Evolutionary conservation across 2,329 filamentous ascomycete genomes (phyloP), one percentile per base, ranked within the genome.

Genomic region (Colletotrichum filicis): DNA sequence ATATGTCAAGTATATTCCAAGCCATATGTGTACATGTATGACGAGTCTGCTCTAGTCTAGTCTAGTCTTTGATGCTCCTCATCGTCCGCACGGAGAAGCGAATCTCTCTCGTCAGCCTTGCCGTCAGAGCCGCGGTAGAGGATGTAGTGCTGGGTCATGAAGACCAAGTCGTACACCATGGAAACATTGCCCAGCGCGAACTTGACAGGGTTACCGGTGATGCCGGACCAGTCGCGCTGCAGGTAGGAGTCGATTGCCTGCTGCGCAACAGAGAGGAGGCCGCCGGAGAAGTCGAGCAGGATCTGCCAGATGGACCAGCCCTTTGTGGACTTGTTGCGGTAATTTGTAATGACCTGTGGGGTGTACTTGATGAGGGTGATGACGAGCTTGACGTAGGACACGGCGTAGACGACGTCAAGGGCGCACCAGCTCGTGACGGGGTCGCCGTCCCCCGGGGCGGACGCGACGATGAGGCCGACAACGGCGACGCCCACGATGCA

Each of bases 351-450:
- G 49, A 94, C 91, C 86, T 98, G 95, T 5, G 97, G 97, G 59
- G 94, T 92, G 83, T 98, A 98, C 85, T 99, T 99, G 83, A 97
- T 89, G 30, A 98, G 85, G 0, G 96, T 98, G 76, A 97, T 90
- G 67, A 95, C 82, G 42, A 99, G 87, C 84, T 99, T 99, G 80
- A 97, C 92, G 80, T 97, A 97, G 55, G 94, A 94, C 37, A 97
- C 85, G 14, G 93, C 89, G 79, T 92, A 91, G 61, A 90, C 86
- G 65, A 90, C 86, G 78, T 93, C 91, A 55, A 93, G 87, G 83
- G 87, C 90, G 66, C 88, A 88, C 90, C 90, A 92, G 64, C 85
- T 85, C 53, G 77, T 82, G 32, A 78, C 79, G 3, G 87, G 82
- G 75, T 87, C 79, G 74, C 77, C 76, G 37, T 80, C 78, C 68